phyloP scores from a whole-genome alignment of 805 yeast species.

The Candida ascalaphidarum region DNA sequence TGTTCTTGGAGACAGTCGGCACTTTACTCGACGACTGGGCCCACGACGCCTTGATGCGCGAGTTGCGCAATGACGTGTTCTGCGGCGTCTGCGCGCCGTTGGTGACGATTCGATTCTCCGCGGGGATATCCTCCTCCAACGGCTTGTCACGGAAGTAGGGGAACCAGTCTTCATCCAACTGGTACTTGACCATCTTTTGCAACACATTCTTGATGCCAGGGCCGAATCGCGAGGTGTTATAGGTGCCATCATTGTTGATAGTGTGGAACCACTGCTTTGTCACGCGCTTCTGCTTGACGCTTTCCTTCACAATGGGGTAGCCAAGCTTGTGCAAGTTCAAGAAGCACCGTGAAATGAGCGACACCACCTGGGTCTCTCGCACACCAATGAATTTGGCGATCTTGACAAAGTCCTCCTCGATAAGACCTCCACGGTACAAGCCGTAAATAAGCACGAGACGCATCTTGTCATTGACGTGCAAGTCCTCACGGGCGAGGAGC shows the following conservation, averaged over 20 bases:
- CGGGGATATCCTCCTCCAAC: constrained; percentile 35
- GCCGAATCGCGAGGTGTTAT: constrained; percentile 61
- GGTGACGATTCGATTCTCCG: constrained; percentile 3
- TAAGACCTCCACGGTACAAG: constrained; percentile 72
- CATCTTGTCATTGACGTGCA: constrained; percentile 58
- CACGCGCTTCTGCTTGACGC: constrained; percentile 33
- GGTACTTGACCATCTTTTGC: constrained; percentile 40
- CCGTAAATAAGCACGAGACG: constrained; percentile 71
- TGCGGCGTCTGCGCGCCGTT: constrained; percentile 1
- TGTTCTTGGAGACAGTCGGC: constrained; percentile 9
- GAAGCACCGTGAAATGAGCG: constrained; percentile 48
- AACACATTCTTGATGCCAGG: constrained; percentile 62
- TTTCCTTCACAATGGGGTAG: constrained; percentile 40
- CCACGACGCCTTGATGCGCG: constrained; percentile 12
- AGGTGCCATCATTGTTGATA: constrained; percentile 40
- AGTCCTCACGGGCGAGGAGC: constrained; percentile 39
- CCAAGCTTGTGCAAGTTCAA: constrained; percentile 43
- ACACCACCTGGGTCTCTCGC: constrained; percentile 36
- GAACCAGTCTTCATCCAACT: constrained; percentile 50
- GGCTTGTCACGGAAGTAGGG: constrained; percentile 77
- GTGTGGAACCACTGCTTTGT: constrained; percentile 50
- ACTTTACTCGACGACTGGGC: constrained; percentile 5
- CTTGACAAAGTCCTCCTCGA: constrained; percentile 65
- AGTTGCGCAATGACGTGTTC: constrained; percentile 50
- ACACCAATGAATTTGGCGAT: constrained; percentile 48